Percentiles rank a stretch among this genome's conserved stretches.
These are phyloP conservation scores for Linnemannia exigua DNA, from an alignment of 192 early-diverging fungal species.

Conservation along the genomic window DNA sequence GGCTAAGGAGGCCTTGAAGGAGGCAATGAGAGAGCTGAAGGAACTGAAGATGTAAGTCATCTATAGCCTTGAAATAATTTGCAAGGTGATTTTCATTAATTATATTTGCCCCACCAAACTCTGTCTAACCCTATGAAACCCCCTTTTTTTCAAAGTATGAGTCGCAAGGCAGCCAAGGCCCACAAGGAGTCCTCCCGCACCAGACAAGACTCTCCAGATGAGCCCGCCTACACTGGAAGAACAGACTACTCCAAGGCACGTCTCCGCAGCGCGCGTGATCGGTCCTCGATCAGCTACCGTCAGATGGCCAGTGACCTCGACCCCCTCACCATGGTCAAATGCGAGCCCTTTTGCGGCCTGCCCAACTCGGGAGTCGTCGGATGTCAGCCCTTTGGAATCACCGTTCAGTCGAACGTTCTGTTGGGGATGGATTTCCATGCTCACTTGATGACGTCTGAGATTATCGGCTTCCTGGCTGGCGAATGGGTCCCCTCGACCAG, in stretches of 20 bases:
- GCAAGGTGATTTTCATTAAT: background rate
- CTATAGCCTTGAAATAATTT: background rate
- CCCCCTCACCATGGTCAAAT: constrained; percentile 87
- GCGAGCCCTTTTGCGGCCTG: constrained; percentile 78
- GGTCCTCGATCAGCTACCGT: constrained; percentile 56
- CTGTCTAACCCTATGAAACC: background rate
- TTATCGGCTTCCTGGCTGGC: constrained; percentile 92
- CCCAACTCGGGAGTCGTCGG: constrained; percentile 76
- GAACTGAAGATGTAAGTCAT: constrained; percentile 41
- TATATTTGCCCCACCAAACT: background rate
- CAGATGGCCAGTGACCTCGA: constrained; percentile 68
- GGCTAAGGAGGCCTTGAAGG: constrained; percentile 15
- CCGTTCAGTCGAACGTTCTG: constrained; percentile 81
- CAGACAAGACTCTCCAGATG: constrained; percentile 16
- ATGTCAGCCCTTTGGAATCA: constrained; percentile 85
- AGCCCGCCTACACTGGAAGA: constrained; percentile 60
- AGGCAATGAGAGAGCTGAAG: constrained; percentile 37
- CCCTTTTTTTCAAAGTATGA: constrained; percentile 1
- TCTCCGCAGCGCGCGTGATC: constrained; percentile 63
- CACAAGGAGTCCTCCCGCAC: constrained; percentile 22
- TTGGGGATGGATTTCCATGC: constrained; percentile 94
- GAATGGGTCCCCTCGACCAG: constrained; percentile 71
- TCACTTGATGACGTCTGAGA: constrained; percentile 89
- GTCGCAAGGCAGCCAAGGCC: constrained; percentile 34
- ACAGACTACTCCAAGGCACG: constrained; percentile 68